phyloP scores from a whole-genome alignment of 805 yeast genomes.

The Candida ascalaphidarum region DNA sequence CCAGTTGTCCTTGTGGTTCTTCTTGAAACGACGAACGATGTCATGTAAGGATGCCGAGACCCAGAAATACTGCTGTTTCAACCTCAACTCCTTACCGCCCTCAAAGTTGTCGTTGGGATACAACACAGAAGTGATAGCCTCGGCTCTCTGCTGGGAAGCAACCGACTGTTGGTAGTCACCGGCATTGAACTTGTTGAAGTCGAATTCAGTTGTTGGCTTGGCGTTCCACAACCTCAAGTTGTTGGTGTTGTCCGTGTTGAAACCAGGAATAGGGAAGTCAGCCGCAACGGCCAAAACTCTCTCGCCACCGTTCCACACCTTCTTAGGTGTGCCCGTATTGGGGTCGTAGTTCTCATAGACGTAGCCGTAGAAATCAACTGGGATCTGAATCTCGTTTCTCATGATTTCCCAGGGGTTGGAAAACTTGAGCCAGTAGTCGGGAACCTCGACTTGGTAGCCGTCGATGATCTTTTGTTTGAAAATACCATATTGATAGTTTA shows the following conservation, averaged over 20 bases:
- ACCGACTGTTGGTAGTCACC: slow-evolving; percentile 89
- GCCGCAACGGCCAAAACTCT: slow-evolving; percentile 83
- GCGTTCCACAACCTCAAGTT: slow-evolving; percentile 88
- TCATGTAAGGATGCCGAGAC: slow-evolving; percentile 90
- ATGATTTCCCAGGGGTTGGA: slow-evolving; percentile 93
- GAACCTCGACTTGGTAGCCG: slow-evolving; percentile 91
- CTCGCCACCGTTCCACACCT: slow-evolving; percentile 83
- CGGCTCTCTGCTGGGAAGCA: slow-evolving; percentile 78
- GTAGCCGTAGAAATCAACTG: slow-evolving; percentile 83
- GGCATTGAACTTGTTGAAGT: slow-evolving; percentile 79
- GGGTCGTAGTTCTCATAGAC: slow-evolving; percentile 51
- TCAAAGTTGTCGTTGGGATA: slow-evolving; percentile 93
- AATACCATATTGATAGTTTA: slow-evolving; percentile 89
- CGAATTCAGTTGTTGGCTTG: slow-evolving; percentile 84
- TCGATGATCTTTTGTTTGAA: slow-evolving; percentile 83
- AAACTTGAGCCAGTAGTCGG: slow-evolving; percentile 87
- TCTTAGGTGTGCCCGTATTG: slow-evolving; percentile 46
- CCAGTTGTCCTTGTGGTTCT: slow-evolving; percentile 66
- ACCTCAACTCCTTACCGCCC: slow-evolving; percentile 82
- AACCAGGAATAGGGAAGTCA: slow-evolving; percentile 92
- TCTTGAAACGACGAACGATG: slow-evolving; percentile 82
- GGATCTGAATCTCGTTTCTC: slow-evolving; percentile 78
- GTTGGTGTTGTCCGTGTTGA: slow-evolving; percentile 72
- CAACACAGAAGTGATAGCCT: slow-evolving; percentile 83
- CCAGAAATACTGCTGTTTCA: slow-evolving; percentile 96